phyloP scores from a whole-genome alignment of 345 rosid genomes.

The Pistacia atlantica region DNA sequence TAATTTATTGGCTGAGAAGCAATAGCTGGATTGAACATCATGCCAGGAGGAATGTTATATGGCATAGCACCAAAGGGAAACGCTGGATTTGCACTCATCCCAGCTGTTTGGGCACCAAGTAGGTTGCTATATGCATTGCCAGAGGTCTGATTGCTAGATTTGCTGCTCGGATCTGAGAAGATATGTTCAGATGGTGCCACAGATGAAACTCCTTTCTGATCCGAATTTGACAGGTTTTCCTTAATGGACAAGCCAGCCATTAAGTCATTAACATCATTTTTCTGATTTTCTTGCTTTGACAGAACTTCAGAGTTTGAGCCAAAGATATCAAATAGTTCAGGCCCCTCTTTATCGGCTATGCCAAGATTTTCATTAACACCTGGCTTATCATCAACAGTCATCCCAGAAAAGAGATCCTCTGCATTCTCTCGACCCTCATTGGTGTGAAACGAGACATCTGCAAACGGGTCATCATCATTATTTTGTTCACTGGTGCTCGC shows the following conservation, averaged over 20 bases:
- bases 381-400: constrained; percentile 62
- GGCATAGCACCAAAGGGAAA: constrained; percentile 57
- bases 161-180: constrained; percentile 45
- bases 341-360: constrained; percentile 24
- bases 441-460: constrained; percentile 79
- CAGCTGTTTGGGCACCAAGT: constrained; percentile 50
- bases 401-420: constrained; percentile 82
- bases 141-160: constrained; percentile 40
- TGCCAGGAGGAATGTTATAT: constrained; percentile 60
- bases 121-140: constrained; percentile 52
- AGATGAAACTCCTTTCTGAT: constrained; percentile 45
- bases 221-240: constrained; percentile 39
- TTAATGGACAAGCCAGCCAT: constrained; percentile 70
- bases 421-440: constrained; percentile 40
- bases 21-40: constrained; percentile 67
- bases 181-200: constrained; percentile 45
- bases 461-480: constrained; percentile 78
- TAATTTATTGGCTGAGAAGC: constrained; percentile 64
- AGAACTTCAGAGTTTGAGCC: constrained; percentile 44
- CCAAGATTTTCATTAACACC: constrained; percentile 39
- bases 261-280: constrained; percentile 52
- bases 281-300: constrained; percentile 40
- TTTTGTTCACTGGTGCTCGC: constrained; percentile 41
- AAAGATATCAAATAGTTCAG: constrained; percentile 67
- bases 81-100: constrained; percentile 47